phyloP scores from a whole-genome alignment of 371 early-diverging fungal genomes.

The Lichtheimia hyalospora region DNA sequence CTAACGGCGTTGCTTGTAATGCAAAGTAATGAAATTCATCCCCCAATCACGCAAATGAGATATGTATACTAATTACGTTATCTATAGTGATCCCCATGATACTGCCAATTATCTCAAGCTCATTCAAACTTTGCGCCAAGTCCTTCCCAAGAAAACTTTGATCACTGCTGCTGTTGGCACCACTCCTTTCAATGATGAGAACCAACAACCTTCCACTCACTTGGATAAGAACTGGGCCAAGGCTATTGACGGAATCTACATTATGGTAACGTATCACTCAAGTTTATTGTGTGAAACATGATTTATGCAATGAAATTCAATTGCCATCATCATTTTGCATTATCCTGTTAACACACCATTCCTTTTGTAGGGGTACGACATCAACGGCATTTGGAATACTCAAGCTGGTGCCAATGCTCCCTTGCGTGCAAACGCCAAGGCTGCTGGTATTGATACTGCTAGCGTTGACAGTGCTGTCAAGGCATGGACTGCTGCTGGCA shows the following conservation, averaged over 20 bases:
- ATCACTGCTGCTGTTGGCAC: constrained; percentile 25
- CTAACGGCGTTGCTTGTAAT: constrained; percentile 40
- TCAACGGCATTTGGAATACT: constrained; percentile 32
- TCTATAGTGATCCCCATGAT: constrained; percentile 44
- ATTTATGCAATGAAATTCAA: not conserved
- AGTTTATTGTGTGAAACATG: too few relatives aligned
- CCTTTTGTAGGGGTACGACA: constrained; percentile 37
- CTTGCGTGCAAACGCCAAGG: constrained; percentile 27
- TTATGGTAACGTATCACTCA: constrained; percentile 20
- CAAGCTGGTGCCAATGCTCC: constrained; percentile 64
- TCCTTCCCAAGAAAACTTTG: constrained; percentile 25
- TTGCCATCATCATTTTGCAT: constrained; percentile 38
- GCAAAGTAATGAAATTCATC: constrained; percentile 15
- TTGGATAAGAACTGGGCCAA: constrained; percentile 15
- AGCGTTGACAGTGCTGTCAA: constrained; percentile 32
- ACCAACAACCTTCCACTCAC: constrained; percentile 15
- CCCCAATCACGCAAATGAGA: too few relatives aligned
- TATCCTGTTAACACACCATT: constrained; percentile 16
- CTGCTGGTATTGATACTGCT: constrained; percentile 10
- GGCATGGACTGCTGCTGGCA: constrained; percentile 57
- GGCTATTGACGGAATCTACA: constrained; percentile 20
- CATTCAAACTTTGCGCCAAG: constrained; percentile 16
- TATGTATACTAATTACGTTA: not conserved
- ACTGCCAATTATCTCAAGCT: constrained; percentile 46
- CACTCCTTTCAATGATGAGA: constrained; percentile 22